phyloP scores from a whole-genome alignment of 1,139 yeast species.

The Geotrichum macrosporum region DNA sequence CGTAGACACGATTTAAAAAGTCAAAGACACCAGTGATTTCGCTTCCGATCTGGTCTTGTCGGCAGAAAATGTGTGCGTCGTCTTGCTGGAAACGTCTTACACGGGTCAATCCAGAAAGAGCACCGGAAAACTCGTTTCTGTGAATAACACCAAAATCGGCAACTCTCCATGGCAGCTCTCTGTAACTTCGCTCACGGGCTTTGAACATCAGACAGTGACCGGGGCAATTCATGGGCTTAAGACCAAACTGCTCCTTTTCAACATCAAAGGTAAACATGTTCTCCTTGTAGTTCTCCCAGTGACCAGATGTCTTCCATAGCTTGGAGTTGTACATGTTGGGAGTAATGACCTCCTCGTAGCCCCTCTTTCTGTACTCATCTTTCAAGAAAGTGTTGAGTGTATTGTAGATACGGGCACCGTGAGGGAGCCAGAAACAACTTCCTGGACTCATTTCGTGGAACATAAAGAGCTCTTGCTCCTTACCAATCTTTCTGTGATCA shows the following conservation, averaged over 20 bases:
- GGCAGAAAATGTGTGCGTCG: slow-evolving; percentile 97
- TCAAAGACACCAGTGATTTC: slow-evolving; percentile 80
- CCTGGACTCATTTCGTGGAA: slow-evolving; percentile 98
- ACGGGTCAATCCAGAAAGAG: slow-evolving; percentile 81
- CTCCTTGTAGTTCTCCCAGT: slow-evolving; percentile 95
- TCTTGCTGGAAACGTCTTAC: slow-evolving; percentile 98
- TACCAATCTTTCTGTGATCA: slow-evolving; percentile 96
- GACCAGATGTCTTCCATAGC: slow-evolving; percentile 97
- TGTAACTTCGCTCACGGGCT: slow-evolving; percentile 82
- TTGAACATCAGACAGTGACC: slow-evolving; percentile 92
- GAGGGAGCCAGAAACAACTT: slow-evolving; percentile 94
- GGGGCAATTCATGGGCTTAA: slow-evolving; percentile 98
- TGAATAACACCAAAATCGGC: slow-evolving; percentile 95
- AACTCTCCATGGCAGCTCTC: slow-evolving; percentile 93
- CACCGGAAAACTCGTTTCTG: slow-evolving; percentile 94
- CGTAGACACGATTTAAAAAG: slow-evolving; percentile 73
- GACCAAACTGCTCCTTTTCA: slow-evolving; percentile 77
- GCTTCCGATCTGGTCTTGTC: slow-evolving; percentile 74
- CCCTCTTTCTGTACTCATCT: slow-evolving; percentile 80
- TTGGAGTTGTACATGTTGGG: slow-evolving; percentile 96
- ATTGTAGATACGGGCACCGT: slow-evolving; percentile 94
- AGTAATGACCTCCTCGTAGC: slow-evolving; percentile 95
- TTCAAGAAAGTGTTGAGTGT: slow-evolving; percentile 73
- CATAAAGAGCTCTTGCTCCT: slow-evolving; percentile 90
- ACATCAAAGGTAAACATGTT: slow-evolving; percentile 96